Evolutionary conservation across 495 filamentous ascomycete genomes (phyloP), one percentile per base, ranked within the genome.

Genomic region (Penicillium angulare): DNA sequence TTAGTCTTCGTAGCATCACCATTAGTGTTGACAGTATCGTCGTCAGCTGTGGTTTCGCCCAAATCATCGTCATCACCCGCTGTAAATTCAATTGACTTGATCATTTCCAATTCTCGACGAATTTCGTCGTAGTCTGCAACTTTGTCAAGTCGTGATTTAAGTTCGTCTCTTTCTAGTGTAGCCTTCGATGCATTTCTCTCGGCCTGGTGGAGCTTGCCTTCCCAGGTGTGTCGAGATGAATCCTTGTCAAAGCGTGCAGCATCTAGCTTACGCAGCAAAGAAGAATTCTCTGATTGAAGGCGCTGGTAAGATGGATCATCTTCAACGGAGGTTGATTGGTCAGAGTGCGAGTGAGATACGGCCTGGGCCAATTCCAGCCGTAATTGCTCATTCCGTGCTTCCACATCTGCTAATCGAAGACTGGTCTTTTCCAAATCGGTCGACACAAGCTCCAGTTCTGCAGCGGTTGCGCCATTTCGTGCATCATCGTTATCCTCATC

Each of bases 121-220:
- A 98, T 86, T 52, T 97, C 91, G 29, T 96, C 90, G 60, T 99
- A 99, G 65, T 99, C 95, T 55, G 85, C 81, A 82, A 90, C 92
- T 60, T 88, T 92, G 43, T 89, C 84, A 16, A 97, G 79, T 65
- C 90, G 95, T 21, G 77, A 75, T 59, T 85, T 87, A 34, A 97
- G 73, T 34, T 74, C 71, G 49, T 93, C 88, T 47, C 87, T 82
- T 69, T 97, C 92, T 2, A 92, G 66, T 9, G 77, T 69, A 31
- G 86, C 78, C 15, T 76, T 76, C 1, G 71, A 56, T 45, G 50
- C 57, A 48, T 71, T 66, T 57, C 74, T 54, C 50, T 80, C 77
- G 0, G 61, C 59, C 31, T 76, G 74, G 5, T 66, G 66, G 42
- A 91, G 68, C 54, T 85, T 93, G 5, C 79, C 78, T 53, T 95